These are phyloP conservation scores for Scheffersomyces ergatensis DNA, from an alignment of 805 yeast species.

Conservation along the genomic window DNA sequence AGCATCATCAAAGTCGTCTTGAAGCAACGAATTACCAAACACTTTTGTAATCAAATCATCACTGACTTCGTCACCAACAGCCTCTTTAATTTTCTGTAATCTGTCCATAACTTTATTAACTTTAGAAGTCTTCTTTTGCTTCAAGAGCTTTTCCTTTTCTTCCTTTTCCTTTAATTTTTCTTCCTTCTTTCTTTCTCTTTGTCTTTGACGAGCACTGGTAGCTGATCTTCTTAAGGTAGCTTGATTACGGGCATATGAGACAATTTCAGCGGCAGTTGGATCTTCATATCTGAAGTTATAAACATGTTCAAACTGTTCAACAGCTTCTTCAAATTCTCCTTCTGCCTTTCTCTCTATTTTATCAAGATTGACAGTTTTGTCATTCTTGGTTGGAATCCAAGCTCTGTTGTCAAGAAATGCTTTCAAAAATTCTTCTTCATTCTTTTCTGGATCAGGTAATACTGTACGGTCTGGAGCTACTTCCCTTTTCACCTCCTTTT, in stretches of 20 bases:
- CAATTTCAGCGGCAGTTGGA: constrained; percentile 84
- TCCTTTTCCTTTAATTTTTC: constrained; percentile 49
- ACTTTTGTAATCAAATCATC: constrained; percentile 61
- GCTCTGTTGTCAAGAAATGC: constrained; percentile 77
- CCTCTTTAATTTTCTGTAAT: constrained; percentile 59
- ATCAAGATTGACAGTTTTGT: constrained; percentile 53
- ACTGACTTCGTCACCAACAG: constrained; percentile 61
- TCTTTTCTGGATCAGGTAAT: constrained; percentile 58
- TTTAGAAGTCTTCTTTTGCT: constrained; percentile 72
- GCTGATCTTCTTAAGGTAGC: constrained; percentile 86
- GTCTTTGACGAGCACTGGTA: constrained; percentile 71
- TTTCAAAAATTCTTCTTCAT: constrained; percentile 68
- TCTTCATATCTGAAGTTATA: constrained; percentile 95
- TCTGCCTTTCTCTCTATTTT: constrained; percentile 57
- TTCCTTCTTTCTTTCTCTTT: constrained; percentile 69
- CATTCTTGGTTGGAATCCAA: constrained; percentile 80
- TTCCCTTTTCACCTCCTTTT: constrained; percentile 42
- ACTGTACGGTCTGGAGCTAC: constrained; percentile 14
- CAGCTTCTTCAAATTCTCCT: constrained; percentile 88
- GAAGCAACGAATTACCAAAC: constrained; percentile 72
- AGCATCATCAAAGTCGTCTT: constrained; percentile 83
- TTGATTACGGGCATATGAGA: constrained; percentile 91
- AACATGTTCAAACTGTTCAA: constrained; percentile 86
- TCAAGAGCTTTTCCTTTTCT: constrained; percentile 58
- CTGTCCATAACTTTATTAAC: constrained; percentile 76